Conservation (phyloP, 441 rosid species). For the Kokia cookei region DNA sequence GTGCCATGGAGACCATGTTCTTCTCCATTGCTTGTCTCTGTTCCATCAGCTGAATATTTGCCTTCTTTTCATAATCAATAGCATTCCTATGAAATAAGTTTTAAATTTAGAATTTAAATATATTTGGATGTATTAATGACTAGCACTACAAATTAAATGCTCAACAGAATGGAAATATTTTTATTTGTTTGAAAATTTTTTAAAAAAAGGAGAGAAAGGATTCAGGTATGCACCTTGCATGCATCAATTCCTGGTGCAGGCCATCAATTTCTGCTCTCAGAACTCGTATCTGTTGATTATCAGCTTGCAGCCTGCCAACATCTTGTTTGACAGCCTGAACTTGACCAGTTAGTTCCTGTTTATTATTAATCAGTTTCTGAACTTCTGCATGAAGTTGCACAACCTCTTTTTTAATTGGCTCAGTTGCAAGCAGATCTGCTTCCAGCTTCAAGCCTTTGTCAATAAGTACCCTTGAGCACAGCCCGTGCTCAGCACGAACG, state of each 20-base stretch:
- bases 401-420: constrained; percentile 75
- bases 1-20: constrained; percentile 93
- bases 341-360: constrained; percentile 68
- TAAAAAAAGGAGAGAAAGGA: not conserved
- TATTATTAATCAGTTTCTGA: constrained; percentile 65
- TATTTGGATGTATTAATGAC: not conserved
- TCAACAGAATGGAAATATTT: not conserved
- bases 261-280: constrained; percentile 68
- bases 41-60: constrained; percentile 82
- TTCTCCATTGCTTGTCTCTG: constrained; percentile 94
- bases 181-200: not conserved
- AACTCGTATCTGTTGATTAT: constrained; percentile 70
- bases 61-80: constrained; percentile 92
- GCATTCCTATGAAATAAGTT: constrained; percentile 48
- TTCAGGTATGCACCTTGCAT: constrained; percentile 52
- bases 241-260: constrained; percentile 89
- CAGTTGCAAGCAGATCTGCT: constrained; percentile 78
- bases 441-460: constrained; percentile 87
- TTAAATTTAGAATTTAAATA: constrained; percentile 3
- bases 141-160: not conserved
- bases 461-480: constrained; percentile 59
- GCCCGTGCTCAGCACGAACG: constrained; percentile 66
- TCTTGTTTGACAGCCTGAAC: constrained; percentile 75
- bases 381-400: constrained; percentile 61
- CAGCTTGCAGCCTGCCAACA: constrained; percentile 55